Evolutionary conservation across 2,329 filamentous ascomycete genomes (phyloP), one percentile per base, ranked within the genome.

Genomic region (Alternaria consortialis): DNA sequence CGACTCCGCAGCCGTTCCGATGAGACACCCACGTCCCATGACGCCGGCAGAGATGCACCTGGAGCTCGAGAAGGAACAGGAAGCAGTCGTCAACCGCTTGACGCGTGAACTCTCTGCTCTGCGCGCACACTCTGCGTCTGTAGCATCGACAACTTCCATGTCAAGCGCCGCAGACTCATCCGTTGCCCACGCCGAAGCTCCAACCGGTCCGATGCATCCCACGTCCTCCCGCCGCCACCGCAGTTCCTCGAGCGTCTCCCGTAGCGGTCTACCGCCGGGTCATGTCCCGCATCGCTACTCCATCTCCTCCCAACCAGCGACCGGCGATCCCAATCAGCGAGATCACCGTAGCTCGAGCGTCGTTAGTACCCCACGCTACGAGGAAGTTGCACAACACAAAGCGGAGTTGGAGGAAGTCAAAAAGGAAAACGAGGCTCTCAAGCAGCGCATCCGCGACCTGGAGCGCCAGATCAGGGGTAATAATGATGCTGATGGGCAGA

Each of bases 1-100:
- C 46, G 71, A 77, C 55, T 64, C 72, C 15, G 51, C 88, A 57
- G 91, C 91, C 0, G 70, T 82, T 12, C 94, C 94, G 4, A 81
- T 96, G 71, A 88, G 94, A 64, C 94, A 97, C 77, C 94, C 94
- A 6, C 87, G 92, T 36, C 94, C 94, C 4, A 82, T 97, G 77
- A 97, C 94, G 0, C 90, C 93, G 1, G 91, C 93, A 4, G 94
- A 98, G 78, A 84, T 98, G 63, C 93, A 97, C 78, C 84, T 91
- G 61, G 88, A 97, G 81, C 84, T 97, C 27, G 94, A 98, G 80
- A 95, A 96, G 79, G 94, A 98, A 76, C 94, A 98, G 72, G 94
- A 98, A 79, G 92, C 93, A 36, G 90, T 97, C 72, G 94, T 97
- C 62, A 98, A 98, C 81, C 92, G 94, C 34, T 85, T 98, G 32